Conservation (phyloP, 345 rosid genomes). For the Moricandia moricandioides region DNA sequence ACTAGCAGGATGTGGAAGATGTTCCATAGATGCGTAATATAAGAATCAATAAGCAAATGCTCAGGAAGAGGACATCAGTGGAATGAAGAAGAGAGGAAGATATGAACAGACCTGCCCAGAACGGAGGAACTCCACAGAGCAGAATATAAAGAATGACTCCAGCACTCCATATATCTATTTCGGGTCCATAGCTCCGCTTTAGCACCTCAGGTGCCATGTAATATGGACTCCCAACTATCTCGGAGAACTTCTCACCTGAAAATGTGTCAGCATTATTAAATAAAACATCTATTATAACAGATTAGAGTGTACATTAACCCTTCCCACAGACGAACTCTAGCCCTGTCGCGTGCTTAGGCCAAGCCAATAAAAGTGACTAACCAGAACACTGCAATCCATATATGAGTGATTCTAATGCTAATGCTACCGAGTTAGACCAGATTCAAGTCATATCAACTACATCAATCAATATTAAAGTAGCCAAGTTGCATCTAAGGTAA, state of each 20-base stretch:
- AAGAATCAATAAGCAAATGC: neutral
- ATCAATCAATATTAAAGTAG: neutral
- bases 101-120: conserved; percentile 86
- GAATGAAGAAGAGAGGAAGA: neutral
- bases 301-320: neutral
- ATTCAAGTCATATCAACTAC: neutral
- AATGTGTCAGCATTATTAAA: conserved; percentile 7
- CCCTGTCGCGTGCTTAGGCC: too few relatives aligned
- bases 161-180: conserved; percentile 99
- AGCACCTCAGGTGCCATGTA: conserved; percentile 99
- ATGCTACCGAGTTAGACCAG: neutral
- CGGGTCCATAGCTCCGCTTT: conserved; percentile 91
- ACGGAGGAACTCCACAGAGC: conserved; percentile 97
- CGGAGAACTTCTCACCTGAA: conserved; percentile 90
- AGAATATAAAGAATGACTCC: conserved; percentile 96
- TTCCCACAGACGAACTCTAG: too few relatives aligned
- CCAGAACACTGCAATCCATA: too few relatives aligned
- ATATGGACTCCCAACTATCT: conserved; percentile 99
- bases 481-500: neutral
- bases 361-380: too few relatives aligned
- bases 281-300: neutral
- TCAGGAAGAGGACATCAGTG: neutral
- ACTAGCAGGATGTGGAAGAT: too few relatives aligned
- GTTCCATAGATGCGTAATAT: too few relatives aligned
- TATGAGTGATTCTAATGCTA: neutral